Evolutionary conservation across 306 rosid genomes (phyloP).

Genomic region (Astragalus glycyphyllos): DNA sequence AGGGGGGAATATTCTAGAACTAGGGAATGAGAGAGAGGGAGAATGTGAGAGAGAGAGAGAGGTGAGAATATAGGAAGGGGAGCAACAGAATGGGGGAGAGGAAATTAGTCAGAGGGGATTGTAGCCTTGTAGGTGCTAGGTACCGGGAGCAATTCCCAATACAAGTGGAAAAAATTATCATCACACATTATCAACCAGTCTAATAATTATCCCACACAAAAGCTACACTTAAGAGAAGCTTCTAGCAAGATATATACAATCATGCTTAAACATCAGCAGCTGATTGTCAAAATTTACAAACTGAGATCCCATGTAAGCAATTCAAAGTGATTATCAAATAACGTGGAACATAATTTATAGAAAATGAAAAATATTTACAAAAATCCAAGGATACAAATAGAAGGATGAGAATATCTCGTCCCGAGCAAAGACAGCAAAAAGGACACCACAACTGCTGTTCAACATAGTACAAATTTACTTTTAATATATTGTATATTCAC

Average conservation of each 20-base stretch:
- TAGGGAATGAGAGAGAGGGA: no score
- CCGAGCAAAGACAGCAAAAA: slow-evolving; percentile 5
- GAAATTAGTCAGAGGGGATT: no score
- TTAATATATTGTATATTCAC: slow-evolving; percentile 34
- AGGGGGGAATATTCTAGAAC: no score
- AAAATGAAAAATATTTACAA: background rate
- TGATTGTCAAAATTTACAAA: slow-evolving; percentile 25
- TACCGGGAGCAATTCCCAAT: no score
- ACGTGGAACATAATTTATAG: background rate
- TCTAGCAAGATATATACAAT: background rate
- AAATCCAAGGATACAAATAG: slow-evolving; percentile 9
- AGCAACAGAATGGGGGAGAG: no score
- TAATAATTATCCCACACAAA: slow-evolving; percentile 8
- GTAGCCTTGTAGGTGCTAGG: no score
- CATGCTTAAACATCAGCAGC: slow-evolving; percentile 26
- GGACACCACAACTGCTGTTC: background rate
- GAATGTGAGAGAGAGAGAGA: no score
- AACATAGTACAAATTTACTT: background rate
- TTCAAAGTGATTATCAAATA: slow-evolving; percentile 13
- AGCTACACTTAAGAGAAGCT: background rate
- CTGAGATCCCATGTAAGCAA: slow-evolving; percentile 15
- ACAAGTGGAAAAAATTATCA: background rate
- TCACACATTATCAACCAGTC: slow-evolving; percentile 1
- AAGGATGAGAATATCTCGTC: background rate
- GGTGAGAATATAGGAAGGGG: no score